phyloP scores from a whole-genome alignment of 805 yeast genomes.

The Lipomyces yamanashiensis region DNA sequence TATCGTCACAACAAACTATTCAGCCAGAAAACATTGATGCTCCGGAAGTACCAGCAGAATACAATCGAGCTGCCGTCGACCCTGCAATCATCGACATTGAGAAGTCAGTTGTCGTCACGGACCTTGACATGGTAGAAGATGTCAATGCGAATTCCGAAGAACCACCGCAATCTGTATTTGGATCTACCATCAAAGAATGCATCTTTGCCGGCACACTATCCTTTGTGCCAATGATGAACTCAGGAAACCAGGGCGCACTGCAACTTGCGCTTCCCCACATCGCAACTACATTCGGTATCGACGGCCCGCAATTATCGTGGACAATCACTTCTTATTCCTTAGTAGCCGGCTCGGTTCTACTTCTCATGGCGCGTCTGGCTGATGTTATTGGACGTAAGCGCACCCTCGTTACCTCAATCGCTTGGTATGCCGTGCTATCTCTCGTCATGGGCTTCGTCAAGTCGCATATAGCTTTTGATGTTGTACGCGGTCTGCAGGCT shows the following conservation, averaged over 20 bases:
- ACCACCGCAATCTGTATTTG: slow-evolving; percentile 43
- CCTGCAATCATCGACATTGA: too few relatives aligned
- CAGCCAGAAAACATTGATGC: too few relatives aligned
- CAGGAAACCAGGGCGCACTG: slow-evolving; percentile 47
- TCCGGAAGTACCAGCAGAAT: too few relatives aligned
- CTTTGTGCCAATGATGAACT: slow-evolving; percentile 52
- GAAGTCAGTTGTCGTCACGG: too few relatives aligned
- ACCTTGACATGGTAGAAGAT: too few relatives aligned
- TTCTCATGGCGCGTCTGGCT: slow-evolving; percentile 53
- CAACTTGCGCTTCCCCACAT: slow-evolving; percentile 48
- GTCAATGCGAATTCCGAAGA: slow-evolving; percentile 14
- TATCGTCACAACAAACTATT: too few relatives aligned
- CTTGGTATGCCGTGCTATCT: slow-evolving; percentile 44
- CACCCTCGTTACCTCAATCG: slow-evolving; percentile 47
- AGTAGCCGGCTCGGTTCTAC: slow-evolving; percentile 51
- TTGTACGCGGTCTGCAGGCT: slow-evolving; percentile 53
- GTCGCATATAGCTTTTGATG: slow-evolving; percentile 46
- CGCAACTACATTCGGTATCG: slow-evolving; percentile 45
- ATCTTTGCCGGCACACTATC: slow-evolving; percentile 45
- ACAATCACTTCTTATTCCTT: slow-evolving; percentile 50
- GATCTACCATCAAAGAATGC: slow-evolving; percentile 47
- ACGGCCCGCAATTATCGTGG: slow-evolving; percentile 54
- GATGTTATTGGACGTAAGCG: slow-evolving; percentile 54
- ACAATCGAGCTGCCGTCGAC: too few relatives aligned
- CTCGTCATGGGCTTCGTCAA: slow-evolving; percentile 46